Conservation (phyloP, 257 asterid genomes). For the Capsicum pubescens region DNA sequence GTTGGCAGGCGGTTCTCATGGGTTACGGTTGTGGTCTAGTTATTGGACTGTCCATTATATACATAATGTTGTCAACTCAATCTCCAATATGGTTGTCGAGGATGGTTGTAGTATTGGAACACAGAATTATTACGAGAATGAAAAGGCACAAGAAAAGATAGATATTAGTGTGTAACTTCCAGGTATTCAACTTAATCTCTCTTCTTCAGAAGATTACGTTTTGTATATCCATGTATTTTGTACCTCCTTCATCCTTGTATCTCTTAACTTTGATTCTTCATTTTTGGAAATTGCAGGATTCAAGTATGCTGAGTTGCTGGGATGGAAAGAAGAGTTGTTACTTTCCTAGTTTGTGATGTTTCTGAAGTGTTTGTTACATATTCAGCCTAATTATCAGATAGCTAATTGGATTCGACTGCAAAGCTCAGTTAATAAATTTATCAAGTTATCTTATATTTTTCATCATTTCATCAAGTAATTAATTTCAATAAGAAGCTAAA, state of each 20-base stretch:
- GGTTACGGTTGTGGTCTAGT: conserved; percentile 16
- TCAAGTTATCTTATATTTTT: too few relatives aligned
- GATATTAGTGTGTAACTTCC: not conserved
- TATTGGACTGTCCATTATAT: conserved; percentile 3
- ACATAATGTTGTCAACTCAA: not conserved
- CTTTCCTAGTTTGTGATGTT: not conserved
- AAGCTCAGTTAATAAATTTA: too few relatives aligned
- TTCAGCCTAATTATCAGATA: too few relatives aligned
- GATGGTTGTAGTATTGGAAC: not conserved
- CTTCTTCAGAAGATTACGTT: not conserved
- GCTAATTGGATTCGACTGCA: too few relatives aligned
- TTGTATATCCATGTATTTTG: not conserved
- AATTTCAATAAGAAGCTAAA: too few relatives aligned
- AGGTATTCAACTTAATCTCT: not conserved
- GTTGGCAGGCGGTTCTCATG: conserved; percentile 25
- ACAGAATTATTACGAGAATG: not conserved
- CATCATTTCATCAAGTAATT: too few relatives aligned
- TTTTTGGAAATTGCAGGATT: not conserved
- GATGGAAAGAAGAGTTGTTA: not conserved
- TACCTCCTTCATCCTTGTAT: not conserved
- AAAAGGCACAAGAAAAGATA: not conserved
- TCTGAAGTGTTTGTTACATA: too few relatives aligned
- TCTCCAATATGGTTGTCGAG: not conserved
- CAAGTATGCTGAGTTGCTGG: not conserved
- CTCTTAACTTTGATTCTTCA: not conserved